Conservation (phyloP, 371 early-diverging fungal genomes). For the Dinochytrium kinnereticum region DNA sequence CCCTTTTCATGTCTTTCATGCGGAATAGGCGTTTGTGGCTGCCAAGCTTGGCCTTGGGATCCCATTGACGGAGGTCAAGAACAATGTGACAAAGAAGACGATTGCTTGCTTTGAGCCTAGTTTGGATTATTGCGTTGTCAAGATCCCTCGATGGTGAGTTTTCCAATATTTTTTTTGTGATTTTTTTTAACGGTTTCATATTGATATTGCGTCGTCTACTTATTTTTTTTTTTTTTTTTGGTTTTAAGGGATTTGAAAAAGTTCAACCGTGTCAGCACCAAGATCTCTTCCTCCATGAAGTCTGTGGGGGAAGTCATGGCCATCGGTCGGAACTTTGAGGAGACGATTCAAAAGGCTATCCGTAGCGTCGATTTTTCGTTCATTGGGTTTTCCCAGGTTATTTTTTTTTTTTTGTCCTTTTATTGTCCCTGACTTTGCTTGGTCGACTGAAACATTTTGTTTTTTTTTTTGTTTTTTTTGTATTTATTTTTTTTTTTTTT, state of each 20-base stretch:
- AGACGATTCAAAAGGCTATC: conserved; percentile 94
- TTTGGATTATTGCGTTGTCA: conserved; percentile 91
- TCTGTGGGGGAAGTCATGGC: conserved; percentile 97
- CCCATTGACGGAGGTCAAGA: conserved; percentile 85
- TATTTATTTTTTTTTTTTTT: too few relatives aligned
- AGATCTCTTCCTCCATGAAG: conserved; percentile 91
- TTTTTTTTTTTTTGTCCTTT: conserved; percentile 1
- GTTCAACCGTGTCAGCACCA: conserved; percentile 87
- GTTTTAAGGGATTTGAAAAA: conserved; percentile 79
- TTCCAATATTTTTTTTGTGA: background rate
- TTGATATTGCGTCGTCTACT: too few relatives aligned
- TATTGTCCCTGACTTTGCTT: background rate
- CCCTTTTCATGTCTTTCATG: background rate
- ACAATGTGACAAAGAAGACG: conserved; percentile 91
- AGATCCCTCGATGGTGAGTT: conserved; percentile 89
- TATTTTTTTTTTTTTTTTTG: too few relatives aligned
- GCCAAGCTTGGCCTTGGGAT: conserved; percentile 93
- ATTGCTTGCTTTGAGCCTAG: conserved; percentile 96
- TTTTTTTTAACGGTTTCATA: background rate
- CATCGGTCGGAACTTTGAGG: conserved; percentile 94
- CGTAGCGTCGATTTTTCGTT: conserved; percentile 89
- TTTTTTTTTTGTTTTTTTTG: too few relatives aligned
- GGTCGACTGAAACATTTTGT: background rate
- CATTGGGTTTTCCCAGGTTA: conserved; percentile 68
- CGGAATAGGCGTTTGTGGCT: conserved; percentile 86